phyloP scores from a whole-genome alignment of 805 yeast genomes.

The Hanseniaspora opuntiae region DNA sequence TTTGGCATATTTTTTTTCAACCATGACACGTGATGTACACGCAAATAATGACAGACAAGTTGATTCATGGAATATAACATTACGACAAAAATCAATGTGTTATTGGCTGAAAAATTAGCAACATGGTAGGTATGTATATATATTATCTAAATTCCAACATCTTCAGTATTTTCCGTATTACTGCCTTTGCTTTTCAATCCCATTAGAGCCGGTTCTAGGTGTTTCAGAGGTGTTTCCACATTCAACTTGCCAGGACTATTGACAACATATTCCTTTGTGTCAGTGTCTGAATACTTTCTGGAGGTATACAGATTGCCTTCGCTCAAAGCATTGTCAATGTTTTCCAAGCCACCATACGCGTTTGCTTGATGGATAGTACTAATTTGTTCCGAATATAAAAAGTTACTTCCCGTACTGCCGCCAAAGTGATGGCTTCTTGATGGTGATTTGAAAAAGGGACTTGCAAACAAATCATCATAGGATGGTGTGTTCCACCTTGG shows the following conservation, averaged over 20 bases:
- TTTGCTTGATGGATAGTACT: background rate
- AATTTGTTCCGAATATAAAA: constrained; percentile 1
- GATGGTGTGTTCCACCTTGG: constrained; percentile 13
- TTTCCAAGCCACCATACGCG: background rate
- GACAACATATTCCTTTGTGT: background rate
- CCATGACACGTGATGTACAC: no score
- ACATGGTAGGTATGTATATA: background rate
- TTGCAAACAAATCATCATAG: constrained; percentile 10
- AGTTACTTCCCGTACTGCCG: background rate
- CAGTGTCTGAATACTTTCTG: constrained; percentile 1
- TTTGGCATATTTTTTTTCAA: no score
- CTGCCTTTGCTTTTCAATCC: background rate
- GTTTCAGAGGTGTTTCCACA: background rate
- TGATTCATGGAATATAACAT: no score
- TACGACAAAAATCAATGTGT: no score
- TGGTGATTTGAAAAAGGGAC: constrained; percentile 12
- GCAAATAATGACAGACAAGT: no score
- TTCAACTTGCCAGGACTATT: background rate
- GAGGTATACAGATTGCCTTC: background rate
- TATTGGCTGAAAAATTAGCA: no score
- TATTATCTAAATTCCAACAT: background rate
- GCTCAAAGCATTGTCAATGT: background rate
- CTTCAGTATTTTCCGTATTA: background rate
- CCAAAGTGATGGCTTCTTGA: constrained; percentile 1
- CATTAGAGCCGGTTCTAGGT: constrained; percentile 7